A percentile compares a stretch with the other conserved stretches of the same genome.
phyloP scores from a whole-genome alignment of 805 yeast species.

The Zygosaccharomyces gambellarensis region DNA sequence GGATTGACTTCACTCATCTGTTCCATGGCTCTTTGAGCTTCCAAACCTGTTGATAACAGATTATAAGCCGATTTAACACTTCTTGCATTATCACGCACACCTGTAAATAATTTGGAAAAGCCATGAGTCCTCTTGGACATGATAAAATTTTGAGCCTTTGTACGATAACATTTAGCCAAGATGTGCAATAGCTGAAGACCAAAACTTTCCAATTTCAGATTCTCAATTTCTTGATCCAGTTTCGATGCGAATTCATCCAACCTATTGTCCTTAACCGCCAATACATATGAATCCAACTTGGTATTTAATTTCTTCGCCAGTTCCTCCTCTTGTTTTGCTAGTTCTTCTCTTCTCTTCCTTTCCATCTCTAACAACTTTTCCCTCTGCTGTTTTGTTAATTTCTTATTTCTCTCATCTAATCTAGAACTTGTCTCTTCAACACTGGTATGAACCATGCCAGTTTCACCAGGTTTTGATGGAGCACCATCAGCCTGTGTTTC shows the following conservation, averaged over 20 bases:
- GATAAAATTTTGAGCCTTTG: conserved; percentile 68
- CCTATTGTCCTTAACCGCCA: conserved; percentile 46
- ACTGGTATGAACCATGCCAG: conserved; percentile 5
- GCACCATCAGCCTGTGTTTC: conserved; percentile 9
- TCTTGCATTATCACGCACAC: conserved; percentile 78
- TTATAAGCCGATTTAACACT: conserved; percentile 79
- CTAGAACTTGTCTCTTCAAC: conserved; percentile 19
- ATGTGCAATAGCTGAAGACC: conserved; percentile 83
- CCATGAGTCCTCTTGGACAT: conserved; percentile 81
- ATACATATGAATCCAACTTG: conserved; percentile 42
- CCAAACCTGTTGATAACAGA: conserved; percentile 77
- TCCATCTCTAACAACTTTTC: conserved; percentile 49
- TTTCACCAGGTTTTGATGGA: conserved; percentile 1
- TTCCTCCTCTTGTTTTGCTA: conserved; percentile 46
- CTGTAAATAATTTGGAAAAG: conserved; percentile 74
- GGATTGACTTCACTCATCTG: conserved; percentile 68
- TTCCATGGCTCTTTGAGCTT: conserved; percentile 76
- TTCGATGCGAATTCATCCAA: conserved; percentile 46
- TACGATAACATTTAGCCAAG: conserved; percentile 72
- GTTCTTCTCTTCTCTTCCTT: conserved; percentile 49
- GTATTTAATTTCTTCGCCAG: conserved; percentile 45
- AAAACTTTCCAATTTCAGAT: conserved; percentile 88
- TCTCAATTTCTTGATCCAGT: conserved; percentile 61
- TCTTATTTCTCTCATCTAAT: conserved; percentile 36
- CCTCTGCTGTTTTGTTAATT: conserved; percentile 40